Percentiles rank a stretch among this genome's conserved stretches.
Evolutionary conservation across 73 alveolate species (phyloP).

Genomic region (Effrenium voratum): DNA sequence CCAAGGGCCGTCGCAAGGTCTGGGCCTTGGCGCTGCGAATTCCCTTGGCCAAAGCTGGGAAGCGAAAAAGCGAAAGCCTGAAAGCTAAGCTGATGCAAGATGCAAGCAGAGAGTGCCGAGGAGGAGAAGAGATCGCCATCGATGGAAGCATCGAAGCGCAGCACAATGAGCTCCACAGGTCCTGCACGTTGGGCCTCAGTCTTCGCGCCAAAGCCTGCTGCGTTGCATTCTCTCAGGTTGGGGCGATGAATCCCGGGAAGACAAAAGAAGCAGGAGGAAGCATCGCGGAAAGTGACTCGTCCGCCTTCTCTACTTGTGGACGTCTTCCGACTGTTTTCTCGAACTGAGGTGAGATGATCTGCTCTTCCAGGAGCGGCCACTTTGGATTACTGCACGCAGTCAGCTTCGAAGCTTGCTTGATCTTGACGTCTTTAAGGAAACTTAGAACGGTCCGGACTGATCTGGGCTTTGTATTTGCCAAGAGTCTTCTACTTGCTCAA

Average conservation of each 20-base stretch:
- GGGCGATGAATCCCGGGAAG: neutral
- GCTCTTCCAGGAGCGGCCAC: neutral
- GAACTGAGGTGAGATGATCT: neutral
- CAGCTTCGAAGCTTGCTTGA: neutral
- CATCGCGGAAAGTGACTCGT: neutral
- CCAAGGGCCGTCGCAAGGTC: neutral
- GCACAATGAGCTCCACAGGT: neutral
- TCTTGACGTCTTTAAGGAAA: neutral
- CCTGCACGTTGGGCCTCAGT: neutral
- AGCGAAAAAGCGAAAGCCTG: neutral
- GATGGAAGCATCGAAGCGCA: slow-evolving; percentile 55
- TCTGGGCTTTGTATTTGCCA: neutral
- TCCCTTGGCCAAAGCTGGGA: neutral
- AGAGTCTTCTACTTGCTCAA: neutral
- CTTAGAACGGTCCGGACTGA: neutral
- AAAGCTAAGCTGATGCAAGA: neutral
- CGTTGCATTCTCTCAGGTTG: neutral
- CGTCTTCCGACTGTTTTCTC: neutral
- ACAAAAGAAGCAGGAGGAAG: neutral
- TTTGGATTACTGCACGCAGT: neutral
- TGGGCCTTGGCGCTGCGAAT: neutral
- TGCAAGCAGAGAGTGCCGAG: neutral
- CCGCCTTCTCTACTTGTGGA: neutral
- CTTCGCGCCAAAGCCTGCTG: neutral
- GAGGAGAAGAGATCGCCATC: slow-evolving; percentile 47